Conservation (phyloP, 2,329 filamentous ascomycete genomes). For the Corinectria fuckeliana region DNA sequence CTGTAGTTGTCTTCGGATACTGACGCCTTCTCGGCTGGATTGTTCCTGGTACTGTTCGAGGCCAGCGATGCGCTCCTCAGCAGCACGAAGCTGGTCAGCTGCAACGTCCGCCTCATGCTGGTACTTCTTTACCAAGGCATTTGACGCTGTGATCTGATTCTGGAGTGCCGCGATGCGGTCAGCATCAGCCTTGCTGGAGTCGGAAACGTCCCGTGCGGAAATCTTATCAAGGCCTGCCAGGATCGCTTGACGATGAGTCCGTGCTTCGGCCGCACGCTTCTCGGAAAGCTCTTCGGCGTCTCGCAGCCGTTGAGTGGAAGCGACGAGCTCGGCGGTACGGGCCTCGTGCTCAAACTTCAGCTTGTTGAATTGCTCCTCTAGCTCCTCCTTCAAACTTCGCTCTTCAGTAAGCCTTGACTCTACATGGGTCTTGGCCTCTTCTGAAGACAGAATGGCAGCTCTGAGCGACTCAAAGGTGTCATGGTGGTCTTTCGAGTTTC, state of each 20-base stretch:
- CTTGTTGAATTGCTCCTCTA: constrained; percentile 77
- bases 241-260: constrained; percentile 82
- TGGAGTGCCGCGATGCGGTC: constrained; percentile 78
- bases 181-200: constrained; percentile 56
- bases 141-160: constrained; percentile 79
- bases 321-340: constrained; percentile 77
- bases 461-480: constrained; percentile 77
- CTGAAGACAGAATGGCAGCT: constrained; percentile 78
- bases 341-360: constrained; percentile 86
- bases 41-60: constrained; percentile 98
- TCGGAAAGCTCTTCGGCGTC: constrained; percentile 90
- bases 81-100: constrained; percentile 86
- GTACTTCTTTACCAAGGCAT: constrained; percentile 82
- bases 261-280: constrained; percentile 85
- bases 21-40: constrained; percentile 88
- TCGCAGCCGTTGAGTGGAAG: constrained; percentile 73
- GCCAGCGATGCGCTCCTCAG: constrained; percentile 95
- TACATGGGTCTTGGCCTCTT: constrained; percentile 76
- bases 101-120: constrained; percentile 87
- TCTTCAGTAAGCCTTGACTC: constrained; percentile 88
- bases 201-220: constrained; percentile 58
- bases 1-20: constrained; percentile 89
- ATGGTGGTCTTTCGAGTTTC: constrained; percentile 72
- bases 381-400: constrained; percentile 72
- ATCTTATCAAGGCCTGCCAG: constrained; percentile 83